Base-by-base conservation (phyloP, 164 flowering plant genomes). In the Platanus orientalis region DNA sequence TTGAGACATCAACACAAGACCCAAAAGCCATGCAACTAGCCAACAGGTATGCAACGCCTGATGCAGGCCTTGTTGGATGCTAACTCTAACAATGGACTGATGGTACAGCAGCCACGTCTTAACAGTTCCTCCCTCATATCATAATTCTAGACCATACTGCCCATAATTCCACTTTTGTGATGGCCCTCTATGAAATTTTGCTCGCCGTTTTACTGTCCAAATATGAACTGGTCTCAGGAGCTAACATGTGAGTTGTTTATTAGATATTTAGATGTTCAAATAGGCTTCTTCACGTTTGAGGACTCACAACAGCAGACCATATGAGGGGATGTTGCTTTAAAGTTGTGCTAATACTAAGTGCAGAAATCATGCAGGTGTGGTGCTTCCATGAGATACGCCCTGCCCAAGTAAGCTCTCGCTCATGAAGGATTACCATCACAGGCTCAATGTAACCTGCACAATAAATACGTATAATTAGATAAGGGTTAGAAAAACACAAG, bases 391-490 rank as follows among this genome's bases (percentile, higher is more conserved):
- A 79, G 62, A 85, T 73, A 66, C 90, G 91, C 52, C 99, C 99
- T 58, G 99, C 96, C 99, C 99, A 94, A 48, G 99, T 91, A 71
- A 82, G 96, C 84, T 94, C 99, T 64, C 80, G 71, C 63, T 91
- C 97, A 76, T 94, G 96, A 77, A 94, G 96, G 63, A 94, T 75
- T 24, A 94, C 97, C 91, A 94, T 79, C 51, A 91, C 96, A 73
- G 99, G 96, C 73, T 94, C 99, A 78, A 94, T 94, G 62, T 94
- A 94, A 63, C 96, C 97, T 94, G 67, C 28, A 69, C 19, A 62
- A 29, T 24, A 67, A 25, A 58, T n/a, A 12, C 54, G 10, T 27
- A 6, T 25, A 17, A 20, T 51, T 44, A 24, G 58, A 49, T 13
- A 30, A 50, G 0, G 59, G 34, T 36, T 36, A 50, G 26, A 14